Percentiles rank a stretch among this genome's conserved stretches.
Evolutionary conservation across 768 basidiomycete species (phyloP).

Genomic region (Lentinus tigrinus): DNA sequence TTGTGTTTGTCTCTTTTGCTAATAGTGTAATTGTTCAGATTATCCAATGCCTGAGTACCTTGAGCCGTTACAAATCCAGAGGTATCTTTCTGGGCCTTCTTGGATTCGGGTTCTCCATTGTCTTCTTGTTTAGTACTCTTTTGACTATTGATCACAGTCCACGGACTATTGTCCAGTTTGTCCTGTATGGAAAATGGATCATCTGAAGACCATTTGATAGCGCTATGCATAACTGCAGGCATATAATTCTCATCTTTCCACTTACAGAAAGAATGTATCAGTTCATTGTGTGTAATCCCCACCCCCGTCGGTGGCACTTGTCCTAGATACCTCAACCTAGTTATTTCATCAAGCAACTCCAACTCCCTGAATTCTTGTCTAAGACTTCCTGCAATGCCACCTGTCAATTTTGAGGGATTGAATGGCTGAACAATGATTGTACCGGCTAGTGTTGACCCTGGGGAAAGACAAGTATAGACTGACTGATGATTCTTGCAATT

Average conservation of each 20-base stretch:
- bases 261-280: constrained; percentile 17
- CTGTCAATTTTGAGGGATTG: constrained; percentile 6
- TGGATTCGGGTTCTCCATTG: too few relatives aligned
- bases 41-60: too few relatives aligned
- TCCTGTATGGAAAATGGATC: too few relatives aligned
- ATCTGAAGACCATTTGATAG: too few relatives aligned
- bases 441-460: constrained; percentile 13
- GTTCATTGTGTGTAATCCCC: constrained; percentile 20
- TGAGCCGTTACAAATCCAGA: too few relatives aligned
- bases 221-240: too few relatives aligned
- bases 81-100: too few relatives aligned
- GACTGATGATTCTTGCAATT: constrained; percentile 20
- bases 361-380: constrained; percentile 29
- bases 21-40: too few relatives aligned
- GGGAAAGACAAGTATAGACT: constrained; percentile 23
- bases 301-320: constrained; percentile 16
- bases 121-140: too few relatives aligned
- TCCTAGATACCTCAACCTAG: constrained; percentile 20
- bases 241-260: constrained; percentile 1
- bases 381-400: constrained; percentile 12
- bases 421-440: constrained; percentile 21
- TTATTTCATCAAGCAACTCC: constrained; percentile 37
- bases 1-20: too few relatives aligned
- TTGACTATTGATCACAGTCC: too few relatives aligned
- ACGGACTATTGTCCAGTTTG: too few relatives aligned